phyloP scores from a whole-genome alignment of 179 eudicot genomes.

The Beta macrorhiza region DNA sequence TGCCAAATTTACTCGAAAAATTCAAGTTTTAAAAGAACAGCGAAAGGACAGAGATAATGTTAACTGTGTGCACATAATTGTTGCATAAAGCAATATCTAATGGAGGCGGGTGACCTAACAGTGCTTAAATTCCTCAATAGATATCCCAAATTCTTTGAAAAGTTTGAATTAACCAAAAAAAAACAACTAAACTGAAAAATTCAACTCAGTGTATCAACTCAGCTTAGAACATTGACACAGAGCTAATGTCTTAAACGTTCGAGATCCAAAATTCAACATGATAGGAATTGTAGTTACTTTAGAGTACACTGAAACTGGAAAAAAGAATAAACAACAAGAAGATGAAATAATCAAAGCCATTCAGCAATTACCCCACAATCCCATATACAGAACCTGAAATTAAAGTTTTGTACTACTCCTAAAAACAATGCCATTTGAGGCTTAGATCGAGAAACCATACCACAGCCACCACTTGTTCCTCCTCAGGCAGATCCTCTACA shows the following conservation, averaged over 20 bases:
- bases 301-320: neutral
- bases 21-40: neutral
- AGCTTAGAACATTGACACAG: neutral
- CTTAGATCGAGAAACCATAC: conserved; percentile 36
- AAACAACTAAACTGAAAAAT: neutral
- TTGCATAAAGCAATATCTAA: neutral
- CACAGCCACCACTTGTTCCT: conserved; percentile 73
- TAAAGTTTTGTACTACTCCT: neutral
- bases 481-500: conserved; percentile 94
- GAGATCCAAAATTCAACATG: neutral
- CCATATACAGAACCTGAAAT: neutral
- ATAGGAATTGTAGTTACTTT: neutral
- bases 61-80: neutral
- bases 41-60: neutral
- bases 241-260: neutral
- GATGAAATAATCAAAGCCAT: neutral
- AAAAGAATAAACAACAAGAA: neutral
- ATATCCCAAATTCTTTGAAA: neutral
- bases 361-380: neutral
- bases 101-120: neutral
- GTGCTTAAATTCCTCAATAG: neutral
- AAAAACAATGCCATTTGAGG: neutral
- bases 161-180: neutral
- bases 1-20: neutral
- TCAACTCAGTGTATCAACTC: neutral